Percentiles rank a stretch among this genome's conserved stretches.
Evolutionary conservation across 208 protist genomes (phyloP).

Genomic region (Wallacemonas sp.): DNA sequence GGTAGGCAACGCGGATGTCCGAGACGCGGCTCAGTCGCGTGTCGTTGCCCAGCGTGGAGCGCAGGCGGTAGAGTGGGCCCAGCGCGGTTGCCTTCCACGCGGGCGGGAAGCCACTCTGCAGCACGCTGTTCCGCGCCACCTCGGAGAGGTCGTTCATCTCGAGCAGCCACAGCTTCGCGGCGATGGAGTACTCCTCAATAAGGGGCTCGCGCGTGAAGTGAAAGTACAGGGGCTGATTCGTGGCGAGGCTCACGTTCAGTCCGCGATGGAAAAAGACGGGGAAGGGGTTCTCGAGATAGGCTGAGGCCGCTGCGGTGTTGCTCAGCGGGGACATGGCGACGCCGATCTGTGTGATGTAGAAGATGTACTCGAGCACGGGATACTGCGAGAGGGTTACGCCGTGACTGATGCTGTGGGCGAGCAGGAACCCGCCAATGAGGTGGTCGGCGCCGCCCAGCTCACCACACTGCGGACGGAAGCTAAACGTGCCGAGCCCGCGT

Average conservation of each 20-base stretch:
- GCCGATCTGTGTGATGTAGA: conserved; percentile 97
- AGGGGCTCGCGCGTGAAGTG: conserved; percentile 96
- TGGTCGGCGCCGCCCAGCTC: conserved; percentile 93
- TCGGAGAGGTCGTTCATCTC: conserved; percentile 97
- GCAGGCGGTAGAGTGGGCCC: conserved; percentile 88
- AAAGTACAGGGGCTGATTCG: conserved; percentile 97
- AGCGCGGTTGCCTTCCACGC: conserved; percentile 94
- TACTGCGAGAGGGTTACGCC: conserved; percentile 95
- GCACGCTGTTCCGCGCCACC: conserved; percentile 97
- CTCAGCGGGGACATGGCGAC: conserved; percentile 98
- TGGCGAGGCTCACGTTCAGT: conserved; percentile 97
- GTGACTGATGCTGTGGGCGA: conserved; percentile 96
- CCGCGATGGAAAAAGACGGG: conserved; percentile 95
- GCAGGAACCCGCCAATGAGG: conserved; percentile 93
- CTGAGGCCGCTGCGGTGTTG: conserved; percentile 97
- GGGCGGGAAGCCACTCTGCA: conserved; percentile 95
- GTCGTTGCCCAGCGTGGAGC: conserved; percentile 92
- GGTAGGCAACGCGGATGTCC: conserved; percentile 95
- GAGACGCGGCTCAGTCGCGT: conserved; percentile 95
- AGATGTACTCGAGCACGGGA: conserved; percentile 97
- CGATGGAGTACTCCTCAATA: conserved; percentile 99
- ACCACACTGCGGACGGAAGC: conserved; percentile 97
- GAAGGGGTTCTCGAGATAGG: conserved; percentile 96
- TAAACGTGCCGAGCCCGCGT: conserved; percentile 82
- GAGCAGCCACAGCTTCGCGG: conserved; percentile 97